Conservation (phyloP, 78 protist genomes). For the Dictyostelium firmibasis region DNA sequence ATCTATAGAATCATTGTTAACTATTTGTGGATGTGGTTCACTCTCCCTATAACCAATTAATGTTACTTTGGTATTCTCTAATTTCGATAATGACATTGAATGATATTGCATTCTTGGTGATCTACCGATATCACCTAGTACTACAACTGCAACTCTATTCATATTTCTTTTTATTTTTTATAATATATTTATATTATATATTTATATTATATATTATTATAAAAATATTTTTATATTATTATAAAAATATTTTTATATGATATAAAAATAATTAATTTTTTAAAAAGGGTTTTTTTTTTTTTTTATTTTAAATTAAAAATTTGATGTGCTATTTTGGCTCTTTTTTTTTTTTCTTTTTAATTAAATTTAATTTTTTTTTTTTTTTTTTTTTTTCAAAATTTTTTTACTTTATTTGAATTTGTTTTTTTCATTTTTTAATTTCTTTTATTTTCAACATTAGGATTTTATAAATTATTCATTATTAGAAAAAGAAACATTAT, state of each 20-base stretch:
- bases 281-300: too few species aligned
- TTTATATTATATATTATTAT: neutral
- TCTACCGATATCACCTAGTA: constrained; percentile 98
- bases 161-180: neutral
- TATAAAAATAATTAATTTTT: too few species aligned
- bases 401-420: neutral
- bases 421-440: neutral
- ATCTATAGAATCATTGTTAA: neutral
- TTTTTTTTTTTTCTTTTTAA: neutral
- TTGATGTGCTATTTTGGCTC: neutral
- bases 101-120: constrained; percentile 98
- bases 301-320: neutral
- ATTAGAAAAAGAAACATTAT: too few species aligned
- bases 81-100: constrained; percentile 84
- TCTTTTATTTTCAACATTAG: neutral
- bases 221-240: too few species aligned
- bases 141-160: constrained; percentile 90
- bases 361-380: neutral
- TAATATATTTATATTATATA: neutral
- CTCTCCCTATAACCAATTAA: constrained; percentile 53
- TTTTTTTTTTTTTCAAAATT: neutral
- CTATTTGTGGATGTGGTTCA: constrained; percentile 29
- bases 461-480: too few species aligned
- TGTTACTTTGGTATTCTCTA: constrained; percentile 1
- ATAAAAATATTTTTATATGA: too few species aligned